Base-by-base conservation (phyloP, 2,329 filamentous ascomycete genomes). In the Fusarium denticulatum region DNA sequence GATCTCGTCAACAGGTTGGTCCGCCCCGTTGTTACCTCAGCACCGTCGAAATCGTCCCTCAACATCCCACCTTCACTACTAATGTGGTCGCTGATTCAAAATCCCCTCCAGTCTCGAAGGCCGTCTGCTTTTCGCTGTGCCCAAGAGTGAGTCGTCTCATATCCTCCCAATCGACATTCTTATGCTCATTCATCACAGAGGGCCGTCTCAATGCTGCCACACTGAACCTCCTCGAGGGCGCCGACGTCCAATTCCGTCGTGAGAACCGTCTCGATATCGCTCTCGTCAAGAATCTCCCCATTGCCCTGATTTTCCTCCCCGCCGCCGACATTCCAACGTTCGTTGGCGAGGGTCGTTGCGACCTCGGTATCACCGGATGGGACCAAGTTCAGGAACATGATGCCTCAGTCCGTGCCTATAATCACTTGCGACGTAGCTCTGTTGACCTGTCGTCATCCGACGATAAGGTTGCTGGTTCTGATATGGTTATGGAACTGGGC, bases 321-420 rank as follows among this genome's bases (percentile, higher is more conserved):
- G 96, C 96, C 42, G 95, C 95, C 76, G 96, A 99, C 82, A 99
- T 99, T 80, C 96, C 96, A 10, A 97, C 95, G 43, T 98, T 98
- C 80, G 95, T 99, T 53, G 96, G 96, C 64, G 95, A 98, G 84
- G 96, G 96, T 66, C 92, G 92, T 71, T 94, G 97, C 53, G 95
- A 97, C 80, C 87, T 99, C 22, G 96, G 96, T 72, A 99, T 99
- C 81, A 98, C 96, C 0, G 96, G 96, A 57, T 90, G 91, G 79
- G 96, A 99, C 81, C 95, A 97, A 80, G 94, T 98, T 55, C 92
- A 92, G 70, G 96, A 98, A 84, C 94, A 98, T 84, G 94, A 95
- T 83, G 91, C 92, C 50, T 86, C 85, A 34, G 85, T 91, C 30
- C 84, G 86, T 50, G 82, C 84, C 42, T 79, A 86, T 49, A 85